Evolutionary conservation across 495 filamentous ascomycete genomes (phyloP), one percentile per base, ranked within the genome.

Genomic region (Mycothermus thermophilus): DNA sequence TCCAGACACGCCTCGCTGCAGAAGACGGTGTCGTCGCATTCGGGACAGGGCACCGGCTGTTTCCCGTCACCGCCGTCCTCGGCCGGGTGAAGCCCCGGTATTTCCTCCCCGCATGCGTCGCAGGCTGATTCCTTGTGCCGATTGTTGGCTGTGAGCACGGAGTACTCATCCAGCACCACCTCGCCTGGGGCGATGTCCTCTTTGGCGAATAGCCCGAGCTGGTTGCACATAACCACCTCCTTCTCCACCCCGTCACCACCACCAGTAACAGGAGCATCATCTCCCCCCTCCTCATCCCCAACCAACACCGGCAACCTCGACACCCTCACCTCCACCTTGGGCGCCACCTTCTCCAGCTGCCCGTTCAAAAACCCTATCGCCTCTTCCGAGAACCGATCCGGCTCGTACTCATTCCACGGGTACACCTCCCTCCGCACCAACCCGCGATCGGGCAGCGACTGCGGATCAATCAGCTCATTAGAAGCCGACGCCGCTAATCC

Each of bases 351-450:
- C 11, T 60, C 50, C 39, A 94, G 63, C 41, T 73, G 56, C 20
- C 58, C 46, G 51, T 93, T 94, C 21, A 94, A 57, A 14, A 74
- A 57, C 1, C 58, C 44, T 12, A 96, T 56, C 3, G 72, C 79
- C 37, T 80, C 71, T 4, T 72, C 58, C 0, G 75, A 72, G 44
- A 83, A 80, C 30, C 90, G 74, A 53, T 96, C 75, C 0, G 85
- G 86, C 48, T 97, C 92, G 46, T 90, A 67, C 14, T 63, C 48
- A 52, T 96, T 96, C 90, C 90, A 97, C 10, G 86, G 82, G 55
- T 97, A 97, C 11, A 93, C 64, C 48, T 96, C 81, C 12, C 90
- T 67, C 16, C 86, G 77, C 25, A 84, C 86, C 37, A 71, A 64
- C 2, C 86, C 84, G 42, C 75, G 71, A 19, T 87, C 79, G 5